Conservation (phyloP, 2,329 filamentous ascomycete genomes). For the Penicillium capsulatum region DNA sequence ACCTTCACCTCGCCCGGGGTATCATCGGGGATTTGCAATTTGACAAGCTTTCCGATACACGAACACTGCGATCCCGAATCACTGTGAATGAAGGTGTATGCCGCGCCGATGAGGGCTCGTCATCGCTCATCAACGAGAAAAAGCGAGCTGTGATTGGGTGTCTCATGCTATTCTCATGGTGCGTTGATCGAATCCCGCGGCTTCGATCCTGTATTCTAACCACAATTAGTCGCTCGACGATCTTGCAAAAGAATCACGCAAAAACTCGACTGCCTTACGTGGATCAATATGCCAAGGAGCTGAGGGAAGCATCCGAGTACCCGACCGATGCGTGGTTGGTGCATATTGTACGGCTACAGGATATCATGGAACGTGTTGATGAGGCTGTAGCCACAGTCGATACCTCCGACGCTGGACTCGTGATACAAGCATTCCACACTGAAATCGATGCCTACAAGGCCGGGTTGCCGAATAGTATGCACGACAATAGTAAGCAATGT, state of each 20-base stretch:
- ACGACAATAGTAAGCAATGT: neutral
- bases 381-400: constrained; percentile 1
- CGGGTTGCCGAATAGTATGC: neutral
- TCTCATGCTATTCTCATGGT: constrained; percentile 4
- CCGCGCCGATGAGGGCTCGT: neutral
- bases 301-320: neutral
- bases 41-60: neutral
- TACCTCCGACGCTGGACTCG: neutral
- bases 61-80: neutral
- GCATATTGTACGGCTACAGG: constrained; percentile 3
- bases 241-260: neutral
- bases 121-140: neutral
- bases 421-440: neutral
- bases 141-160: constrained; percentile 5
- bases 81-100: neutral
- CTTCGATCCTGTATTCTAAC: neutral
- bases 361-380: constrained; percentile 5
- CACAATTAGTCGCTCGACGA: neutral
- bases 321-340: constrained; percentile 2
- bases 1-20: neutral
- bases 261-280: neutral
- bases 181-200: neutral
- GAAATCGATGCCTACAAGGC: neutral
- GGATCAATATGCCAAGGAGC: neutral
- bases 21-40: neutral